Evolutionary conservation across 805 yeast genomes (phyloP).

Genomic region (Yamadazyma olivae): DNA sequence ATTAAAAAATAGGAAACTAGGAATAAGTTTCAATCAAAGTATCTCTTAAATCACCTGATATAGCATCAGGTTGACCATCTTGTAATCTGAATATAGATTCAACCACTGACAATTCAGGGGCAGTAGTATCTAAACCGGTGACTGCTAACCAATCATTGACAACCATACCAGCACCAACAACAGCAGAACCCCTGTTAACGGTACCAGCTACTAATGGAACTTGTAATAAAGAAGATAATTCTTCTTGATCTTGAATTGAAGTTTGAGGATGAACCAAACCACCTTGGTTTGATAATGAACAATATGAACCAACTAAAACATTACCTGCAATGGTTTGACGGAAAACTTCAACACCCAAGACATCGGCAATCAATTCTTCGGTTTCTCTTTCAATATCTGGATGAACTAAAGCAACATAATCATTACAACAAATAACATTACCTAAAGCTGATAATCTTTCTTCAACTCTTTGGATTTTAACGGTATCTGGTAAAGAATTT

Average conservation of each 20-base stretch:
- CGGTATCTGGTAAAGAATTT: constrained; percentile 92
- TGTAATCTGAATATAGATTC: constrained; percentile 94
- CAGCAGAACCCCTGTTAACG: constrained; percentile 95
- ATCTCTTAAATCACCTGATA: constrained; percentile 82
- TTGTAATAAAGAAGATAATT: constrained; percentile 88
- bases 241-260: constrained; percentile 96
- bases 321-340: constrained; percentile 99
- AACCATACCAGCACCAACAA: constrained; percentile 98
- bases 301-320: constrained; percentile 95
- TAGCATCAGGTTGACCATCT: constrained; percentile 86
- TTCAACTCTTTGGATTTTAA: constrained; percentile 95
- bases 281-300: constrained; percentile 94
- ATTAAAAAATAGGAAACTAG: constrained; percentile 23
- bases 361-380: constrained; percentile 97
- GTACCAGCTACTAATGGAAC: constrained; percentile 99
- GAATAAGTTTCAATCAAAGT: constrained; percentile 91
- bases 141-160: constrained; percentile 98
- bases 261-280: constrained; percentile 98
- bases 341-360: constrained; percentile 97
- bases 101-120: constrained; percentile 95
- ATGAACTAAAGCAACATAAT: constrained; percentile 97
- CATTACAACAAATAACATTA: constrained; percentile 97
- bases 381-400: constrained; percentile 99
- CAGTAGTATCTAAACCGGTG: constrained; percentile 95
- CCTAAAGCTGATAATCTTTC: constrained; percentile 97